These are phyloP conservation scores for Luffa aegyptiaca DNA, from an alignment of 306 rosid species.

Conservation along the genomic window DNA sequence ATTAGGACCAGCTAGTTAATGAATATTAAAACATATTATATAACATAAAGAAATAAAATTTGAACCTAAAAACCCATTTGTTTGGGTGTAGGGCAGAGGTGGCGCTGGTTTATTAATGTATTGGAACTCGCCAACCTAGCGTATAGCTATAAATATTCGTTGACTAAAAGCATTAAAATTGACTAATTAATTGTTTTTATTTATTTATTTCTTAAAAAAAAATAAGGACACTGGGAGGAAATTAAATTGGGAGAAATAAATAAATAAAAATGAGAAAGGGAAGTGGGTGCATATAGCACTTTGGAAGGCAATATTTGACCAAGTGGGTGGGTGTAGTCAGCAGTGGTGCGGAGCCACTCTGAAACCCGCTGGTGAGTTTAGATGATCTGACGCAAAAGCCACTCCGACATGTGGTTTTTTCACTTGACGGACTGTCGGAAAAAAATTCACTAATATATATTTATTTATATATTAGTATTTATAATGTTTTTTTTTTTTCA, in stretches of 20 bases:
- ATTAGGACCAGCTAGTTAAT: too few relatives aligned
- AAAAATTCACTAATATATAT: not conserved
- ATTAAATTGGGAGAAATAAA: not conserved
- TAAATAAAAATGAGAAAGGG: not conserved
- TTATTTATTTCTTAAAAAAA: not conserved
- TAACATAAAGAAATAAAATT: not conserved
- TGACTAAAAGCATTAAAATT: not conserved
- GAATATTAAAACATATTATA: not conserved
- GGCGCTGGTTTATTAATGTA: not conserved
- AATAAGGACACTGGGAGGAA: not conserved
- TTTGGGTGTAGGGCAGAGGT: not conserved
- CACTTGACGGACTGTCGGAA: constrained; percentile 4
- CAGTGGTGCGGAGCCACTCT: not conserved
- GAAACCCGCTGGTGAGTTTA: not conserved
- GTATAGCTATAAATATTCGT: not conserved
- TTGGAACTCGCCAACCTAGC: not conserved
- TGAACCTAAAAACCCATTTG: not conserved
- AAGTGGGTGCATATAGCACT: not conserved
- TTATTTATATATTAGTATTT: too few relatives aligned
- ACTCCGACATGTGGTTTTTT: not conserved
- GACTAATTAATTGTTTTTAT: not conserved
- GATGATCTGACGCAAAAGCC: not conserved
- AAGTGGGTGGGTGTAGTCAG: constrained; percentile 2
- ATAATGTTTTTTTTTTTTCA: not conserved
- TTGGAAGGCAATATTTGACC: not conserved